Conservation (phyloP, 2,329 filamentous ascomycete species). For the Trichoderma oligosporum region DNA sequence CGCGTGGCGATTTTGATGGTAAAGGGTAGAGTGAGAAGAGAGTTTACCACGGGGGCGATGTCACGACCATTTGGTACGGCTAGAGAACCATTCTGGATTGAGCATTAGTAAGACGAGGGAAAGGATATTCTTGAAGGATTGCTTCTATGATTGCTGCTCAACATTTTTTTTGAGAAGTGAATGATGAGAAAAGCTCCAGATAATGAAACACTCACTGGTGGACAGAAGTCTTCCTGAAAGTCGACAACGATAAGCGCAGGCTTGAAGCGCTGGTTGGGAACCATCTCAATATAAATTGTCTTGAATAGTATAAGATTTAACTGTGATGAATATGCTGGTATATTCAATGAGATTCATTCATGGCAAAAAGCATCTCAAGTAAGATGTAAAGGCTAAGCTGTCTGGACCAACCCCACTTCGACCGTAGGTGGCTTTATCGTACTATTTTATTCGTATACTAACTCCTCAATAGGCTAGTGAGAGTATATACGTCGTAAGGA, state of each 20-base stretch:
- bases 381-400: not conserved
- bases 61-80: slow-evolving; percentile 71
- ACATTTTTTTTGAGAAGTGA: not conserved
- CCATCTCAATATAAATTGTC: too few relatives aligned
- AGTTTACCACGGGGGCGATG: slow-evolving; percentile 69
- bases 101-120: not conserved
- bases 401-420: not conserved
- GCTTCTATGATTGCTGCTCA: too few relatives aligned
- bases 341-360: too few relatives aligned
- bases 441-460: too few relatives aligned
- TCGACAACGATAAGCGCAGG: slow-evolving; percentile 71
- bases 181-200: not conserved
- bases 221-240: slow-evolving; percentile 92
- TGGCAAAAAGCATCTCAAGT: too few relatives aligned
- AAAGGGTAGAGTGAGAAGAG: slow-evolving; percentile 69
- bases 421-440: not conserved
- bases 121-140: too few relatives aligned
- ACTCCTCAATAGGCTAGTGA: too few relatives aligned
- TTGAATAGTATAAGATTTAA: too few relatives aligned
- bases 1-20: slow-evolving; percentile 76
- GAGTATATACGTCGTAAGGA: too few relatives aligned
- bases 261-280: slow-evolving; percentile 34
- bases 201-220: slow-evolving; percentile 59
- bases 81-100: slow-evolving; percentile 71
- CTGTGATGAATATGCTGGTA: too few relatives aligned